phyloP scores from a whole-genome alignment of 2,329 filamentous ascomycete genomes.

The Calonectria pauciramosa region DNA sequence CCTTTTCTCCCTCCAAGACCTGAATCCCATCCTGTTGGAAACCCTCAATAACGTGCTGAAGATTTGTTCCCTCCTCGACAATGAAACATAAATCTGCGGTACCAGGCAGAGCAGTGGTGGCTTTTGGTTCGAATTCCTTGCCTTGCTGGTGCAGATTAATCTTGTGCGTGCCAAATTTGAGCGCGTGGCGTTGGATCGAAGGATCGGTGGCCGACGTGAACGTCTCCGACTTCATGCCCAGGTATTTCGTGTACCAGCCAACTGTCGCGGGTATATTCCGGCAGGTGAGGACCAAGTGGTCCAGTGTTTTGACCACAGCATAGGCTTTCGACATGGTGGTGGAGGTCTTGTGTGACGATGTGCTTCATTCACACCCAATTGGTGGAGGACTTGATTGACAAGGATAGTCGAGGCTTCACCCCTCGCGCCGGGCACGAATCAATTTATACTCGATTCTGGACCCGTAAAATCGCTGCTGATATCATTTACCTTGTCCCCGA shows the following conservation, averaged over 20 bases:
- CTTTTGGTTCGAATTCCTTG: slow-evolving; percentile 73
- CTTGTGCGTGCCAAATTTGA: slow-evolving; percentile 71
- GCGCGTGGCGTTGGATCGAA: slow-evolving; percentile 59
- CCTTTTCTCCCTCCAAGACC: slow-evolving; percentile 63
- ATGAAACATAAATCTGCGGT: slow-evolving; percentile 73
- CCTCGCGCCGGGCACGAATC: background rate
- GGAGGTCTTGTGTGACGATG: background rate
- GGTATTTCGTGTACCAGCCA: slow-evolving; percentile 66
- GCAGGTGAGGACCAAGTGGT: slow-evolving; percentile 74
- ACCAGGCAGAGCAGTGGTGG: slow-evolving; percentile 64
- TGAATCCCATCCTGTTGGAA: slow-evolving; percentile 60
- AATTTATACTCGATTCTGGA: background rate
- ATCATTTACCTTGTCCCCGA: background rate
- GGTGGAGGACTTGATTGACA: background rate
- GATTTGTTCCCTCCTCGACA: slow-evolving; percentile 58
- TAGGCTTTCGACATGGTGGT: background rate
- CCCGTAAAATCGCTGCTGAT: slow-evolving; percentile 1
- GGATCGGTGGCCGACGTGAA: slow-evolving; percentile 55
- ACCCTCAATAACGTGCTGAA: slow-evolving; percentile 59
- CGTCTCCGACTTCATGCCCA: slow-evolving; percentile 68
- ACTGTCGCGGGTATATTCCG: slow-evolving; percentile 62
- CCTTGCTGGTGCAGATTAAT: slow-evolving; percentile 73
- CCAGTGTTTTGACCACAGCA: slow-evolving; percentile 60
- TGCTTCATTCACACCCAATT: background rate
- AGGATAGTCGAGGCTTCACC: background rate